Evolutionary conservation across 768 basidiomycete species (phyloP).

Genomic region (Solioccasus polychromus): DNA sequence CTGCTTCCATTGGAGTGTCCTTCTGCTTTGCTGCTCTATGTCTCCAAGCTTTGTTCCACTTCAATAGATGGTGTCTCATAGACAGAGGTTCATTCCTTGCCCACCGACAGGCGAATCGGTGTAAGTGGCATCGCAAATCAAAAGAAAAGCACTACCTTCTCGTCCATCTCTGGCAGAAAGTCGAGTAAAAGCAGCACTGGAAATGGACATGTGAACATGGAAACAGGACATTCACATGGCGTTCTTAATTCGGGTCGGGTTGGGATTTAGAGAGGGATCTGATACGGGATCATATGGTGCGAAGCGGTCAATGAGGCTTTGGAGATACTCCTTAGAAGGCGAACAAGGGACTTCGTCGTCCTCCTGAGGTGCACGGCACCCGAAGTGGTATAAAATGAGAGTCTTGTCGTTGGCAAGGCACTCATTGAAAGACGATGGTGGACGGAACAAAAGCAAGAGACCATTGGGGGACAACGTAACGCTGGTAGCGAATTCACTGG

Average conservation of each 20-base stretch:
- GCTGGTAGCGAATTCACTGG: constrained; percentile 6
- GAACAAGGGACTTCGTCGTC: constrained; percentile 36
- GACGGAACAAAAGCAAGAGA: constrained; percentile 35
- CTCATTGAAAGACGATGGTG: constrained; percentile 31
- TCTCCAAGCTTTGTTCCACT: too few relatives aligned
- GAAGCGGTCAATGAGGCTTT: constrained; percentile 39
- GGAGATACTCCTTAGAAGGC: constrained; percentile 42
- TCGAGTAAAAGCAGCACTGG: constrained; percentile 37
- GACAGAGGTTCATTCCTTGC: constrained; percentile 58
- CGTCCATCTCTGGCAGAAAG: constrained; percentile 13
- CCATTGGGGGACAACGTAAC: constrained; percentile 28
- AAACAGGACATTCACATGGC: constrained; percentile 46
- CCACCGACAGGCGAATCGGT: constrained; percentile 55
- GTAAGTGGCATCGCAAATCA: constrained; percentile 50
- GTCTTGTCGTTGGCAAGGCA: constrained; percentile 10
- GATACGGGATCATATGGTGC: constrained; percentile 36
- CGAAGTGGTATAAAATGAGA: constrained; percentile 38
- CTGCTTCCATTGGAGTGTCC: too few relatives aligned
- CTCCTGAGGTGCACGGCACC: constrained; percentile 34
- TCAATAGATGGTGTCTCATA: constrained; percentile 52
- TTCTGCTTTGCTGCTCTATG: too few relatives aligned
- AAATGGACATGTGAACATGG: constrained; percentile 42
- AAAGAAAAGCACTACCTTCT: constrained; percentile 18
- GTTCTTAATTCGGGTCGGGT: constrained; percentile 33
- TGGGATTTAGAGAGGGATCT: constrained; percentile 33